Evolutionary conservation across 768 basidiomycete species (phyloP).

Genomic region (Butyriboletus loyo): DNA sequence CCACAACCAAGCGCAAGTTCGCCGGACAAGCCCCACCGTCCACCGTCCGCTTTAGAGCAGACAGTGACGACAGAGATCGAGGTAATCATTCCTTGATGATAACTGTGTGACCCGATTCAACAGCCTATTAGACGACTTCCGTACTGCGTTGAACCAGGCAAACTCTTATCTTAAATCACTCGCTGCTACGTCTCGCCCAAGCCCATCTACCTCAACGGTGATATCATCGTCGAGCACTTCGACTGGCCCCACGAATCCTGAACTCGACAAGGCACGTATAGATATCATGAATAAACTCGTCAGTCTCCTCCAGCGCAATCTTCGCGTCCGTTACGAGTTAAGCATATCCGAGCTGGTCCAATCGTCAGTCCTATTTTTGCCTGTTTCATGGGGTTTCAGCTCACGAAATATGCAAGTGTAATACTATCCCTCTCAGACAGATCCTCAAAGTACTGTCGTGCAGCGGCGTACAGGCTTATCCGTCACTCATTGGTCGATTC

Average conservation of each 20-base stretch:
- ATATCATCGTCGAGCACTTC: conserved; percentile 39
- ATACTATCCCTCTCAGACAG: conserved; percentile 75
- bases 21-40: conserved; percentile 33
- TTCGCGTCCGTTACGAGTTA: conserved; percentile 76
- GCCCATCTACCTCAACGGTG: conserved; percentile 33
- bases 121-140: conserved; percentile 59
- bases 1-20: conserved; percentile 30
- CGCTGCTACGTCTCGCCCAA: conserved; percentile 40
- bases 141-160: conserved; percentile 67
- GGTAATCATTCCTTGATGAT: conserved; percentile 18
- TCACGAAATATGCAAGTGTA: conserved; percentile 49
- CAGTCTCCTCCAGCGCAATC: conserved; percentile 60
- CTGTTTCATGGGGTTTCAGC: conserved; percentile 5
- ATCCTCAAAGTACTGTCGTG: conserved; percentile 67
- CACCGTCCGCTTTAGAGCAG: conserved; percentile 28
- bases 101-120: conserved; percentile 3
- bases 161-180: conserved; percentile 56
- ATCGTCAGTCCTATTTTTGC: conserved; percentile 50
- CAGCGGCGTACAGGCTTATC: conserved; percentile 80
- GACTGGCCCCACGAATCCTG: conserved; percentile 33
- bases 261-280: conserved; percentile 53
- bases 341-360: conserved; percentile 66
- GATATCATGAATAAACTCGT: conserved; percentile 66
- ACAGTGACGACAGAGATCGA: conserved; percentile 36
- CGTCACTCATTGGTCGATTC: conserved; percentile 74